Base-by-base conservation (phyloP, 495 filamentous ascomycete genomes). In the Xylaria venustula region DNA sequence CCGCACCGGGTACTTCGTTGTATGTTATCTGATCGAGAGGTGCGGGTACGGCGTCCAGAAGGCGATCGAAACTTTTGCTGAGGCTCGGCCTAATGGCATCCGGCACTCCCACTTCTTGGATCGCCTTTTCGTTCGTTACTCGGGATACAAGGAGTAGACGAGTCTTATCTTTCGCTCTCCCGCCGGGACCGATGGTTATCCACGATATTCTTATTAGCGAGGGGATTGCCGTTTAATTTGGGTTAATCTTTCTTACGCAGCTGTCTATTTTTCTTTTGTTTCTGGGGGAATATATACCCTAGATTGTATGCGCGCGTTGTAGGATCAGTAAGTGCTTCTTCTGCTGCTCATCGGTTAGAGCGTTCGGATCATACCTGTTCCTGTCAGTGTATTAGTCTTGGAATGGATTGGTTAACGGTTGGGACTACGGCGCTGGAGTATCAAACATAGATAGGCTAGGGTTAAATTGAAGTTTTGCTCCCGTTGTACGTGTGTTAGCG, bases 21-120 rank as follows among this genome's bases (percentile, higher is more conserved):
- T 88, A n/a, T 91, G 87, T 66, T 98, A 98, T 65, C 75, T 97
- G 6, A 89, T 98, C 51, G 93, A 98, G 75, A 81, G 85, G 55
- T 80, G 87, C 65, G 85, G 84, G 1, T 96, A 82, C 69, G 77
- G 75, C 49, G 83, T 96, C 14, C 83, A 90, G 66, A 85, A 88
- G 58, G 93, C 93, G 3, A 88, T 97, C 56, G 85, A 90, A 45
- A 85, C 87, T 62, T 98, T 98, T 73, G 86, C 87, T 48, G 72
- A 72, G 60, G 80, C 83, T 61, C 76, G 93, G 44, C 86, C 91
- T 17, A 88, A 91, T 17, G 93, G 93, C 8, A 96, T 98, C 65
- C 86, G 87, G 64, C 93, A 98, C 71, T 88, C 82, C 26, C 91
- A 97, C 72, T 98, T 98, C 66, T 79, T 91, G 64, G 91, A 96